Evolutionary conservation across 768 basidiomycete genomes (phyloP), one percentile per base, ranked within the genome.

Genomic region (Lactarius vividus): DNA sequence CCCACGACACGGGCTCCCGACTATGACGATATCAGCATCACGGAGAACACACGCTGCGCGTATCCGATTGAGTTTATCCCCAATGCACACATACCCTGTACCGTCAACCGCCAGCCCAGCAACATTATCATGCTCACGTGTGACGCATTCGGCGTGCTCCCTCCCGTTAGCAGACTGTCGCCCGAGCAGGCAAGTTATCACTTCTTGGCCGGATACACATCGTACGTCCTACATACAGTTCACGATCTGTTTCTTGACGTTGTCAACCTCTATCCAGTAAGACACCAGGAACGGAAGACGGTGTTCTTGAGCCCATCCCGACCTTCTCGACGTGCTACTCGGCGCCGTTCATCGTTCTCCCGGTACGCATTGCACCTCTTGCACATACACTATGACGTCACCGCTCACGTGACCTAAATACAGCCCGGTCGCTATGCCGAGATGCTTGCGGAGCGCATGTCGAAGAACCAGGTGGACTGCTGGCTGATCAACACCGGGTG

Each of bases 401-500:
- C 18, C 23, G 15, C 62, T 64, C 8, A 60, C 57, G 39, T 63
- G 33, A 55, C 40, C 2, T 58, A 52, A 57, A 16, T 35, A n/a
- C 70, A 89, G 88, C 95, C 95, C 54, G 86, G 91, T 40, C 90
- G 95, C 68, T 99, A 99, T 78, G 96, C 97, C 49, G 84, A 89
- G 77, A 99, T 99, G 97, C 83, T 99, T 71, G 94, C 96, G 0
- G 89, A 93, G 71, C 87, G 91, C 73, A 98, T 99, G 96, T 79
- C 88, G 64, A 85, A 88, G 77, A 83, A 91, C 81, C 84, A 92
- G 62, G 94, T 95, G 72, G 79, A 94, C 78, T 97, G 96, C 82
- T 99, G 94, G 94, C 84, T 98, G 74, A 91, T 99, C 86, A 98
- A 99, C 88, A 99, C 96, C 3, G 96, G 92, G 68, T 96, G 93